Evolutionary conservation across 306 rosid genomes (phyloP).

Genomic region (Fagus sylvatica): DNA sequence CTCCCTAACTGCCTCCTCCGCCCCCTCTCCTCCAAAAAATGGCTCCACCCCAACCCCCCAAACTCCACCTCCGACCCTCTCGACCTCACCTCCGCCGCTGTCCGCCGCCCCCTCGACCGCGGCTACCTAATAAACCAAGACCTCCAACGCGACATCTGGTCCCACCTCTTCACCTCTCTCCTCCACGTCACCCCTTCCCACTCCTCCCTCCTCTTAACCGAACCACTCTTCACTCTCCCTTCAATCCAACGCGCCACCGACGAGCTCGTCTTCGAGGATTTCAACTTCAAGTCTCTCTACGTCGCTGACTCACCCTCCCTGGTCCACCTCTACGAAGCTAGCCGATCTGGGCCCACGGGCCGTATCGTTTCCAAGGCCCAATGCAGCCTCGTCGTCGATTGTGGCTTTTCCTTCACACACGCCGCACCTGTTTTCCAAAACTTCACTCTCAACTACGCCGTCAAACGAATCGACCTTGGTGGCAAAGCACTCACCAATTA

Average conservation of each 20-base stretch:
- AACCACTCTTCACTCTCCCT: conserved; percentile 83
- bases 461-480: conserved; percentile 77
- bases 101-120: conserved; percentile 89
- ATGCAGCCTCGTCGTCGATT: conserved; percentile 88
- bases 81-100: conserved; percentile 91
- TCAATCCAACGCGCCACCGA: conserved; percentile 80
- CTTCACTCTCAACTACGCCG: conserved; percentile 72
- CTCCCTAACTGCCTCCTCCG: conserved; percentile 82
- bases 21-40: conserved; percentile 72
- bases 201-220: conserved; percentile 78
- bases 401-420: conserved; percentile 90
- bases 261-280: conserved; percentile 88
- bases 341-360: conserved; percentile 48
- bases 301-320: conserved; percentile 74
- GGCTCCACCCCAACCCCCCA: conserved; percentile 64
- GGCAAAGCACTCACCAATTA: conserved; percentile 90
- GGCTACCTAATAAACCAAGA: conserved; percentile 90
- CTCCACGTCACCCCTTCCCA: conserved; percentile 61
- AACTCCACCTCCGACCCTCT: conserved; percentile 21
- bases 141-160: conserved; percentile 93
- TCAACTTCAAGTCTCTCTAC: conserved; percentile 67
- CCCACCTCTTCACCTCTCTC: conserved; percentile 69
- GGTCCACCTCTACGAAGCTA: conserved; percentile 81
- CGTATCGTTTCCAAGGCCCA: conserved; percentile 65
- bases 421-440: conserved; percentile 89